These are phyloP conservation scores for Saccharomyces jurei DNA, from an alignment of 805 yeast species.

Conservation along the genomic window DNA sequence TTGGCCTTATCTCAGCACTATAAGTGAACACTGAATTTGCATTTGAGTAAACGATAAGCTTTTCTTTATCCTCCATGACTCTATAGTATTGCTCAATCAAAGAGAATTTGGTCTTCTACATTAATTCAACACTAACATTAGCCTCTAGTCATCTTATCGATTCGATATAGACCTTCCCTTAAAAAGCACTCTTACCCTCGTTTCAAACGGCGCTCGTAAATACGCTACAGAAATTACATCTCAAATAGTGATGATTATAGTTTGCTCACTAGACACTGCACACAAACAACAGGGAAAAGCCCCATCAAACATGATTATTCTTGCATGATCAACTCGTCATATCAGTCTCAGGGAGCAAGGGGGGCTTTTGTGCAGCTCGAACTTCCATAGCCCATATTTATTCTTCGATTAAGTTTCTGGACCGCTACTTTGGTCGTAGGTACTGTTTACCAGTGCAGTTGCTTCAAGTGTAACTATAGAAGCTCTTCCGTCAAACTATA, in stretches of 20 bases:
- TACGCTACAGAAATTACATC: background rate
- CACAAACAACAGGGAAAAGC: too few relatives aligned
- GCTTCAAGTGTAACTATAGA: too few relatives aligned
- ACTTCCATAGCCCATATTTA: too few relatives aligned
- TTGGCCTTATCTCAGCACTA: conserved; percentile 7
- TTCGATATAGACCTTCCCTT: background rate
- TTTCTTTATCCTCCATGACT: conserved; percentile 15
- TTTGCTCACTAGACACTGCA: background rate
- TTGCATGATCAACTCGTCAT: too few relatives aligned
- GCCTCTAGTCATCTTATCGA: background rate
- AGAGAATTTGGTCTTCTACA: background rate
- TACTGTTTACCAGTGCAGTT: too few relatives aligned
- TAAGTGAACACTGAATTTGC: conserved; percentile 5
- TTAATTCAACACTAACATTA: background rate
- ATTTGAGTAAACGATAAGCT: conserved; percentile 15
- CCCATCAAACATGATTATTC: too few relatives aligned
- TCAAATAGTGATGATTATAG: background rate
- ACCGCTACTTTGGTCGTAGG: too few relatives aligned
- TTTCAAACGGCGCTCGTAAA: background rate
- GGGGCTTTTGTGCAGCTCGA: too few relatives aligned
- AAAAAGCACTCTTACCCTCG: background rate
- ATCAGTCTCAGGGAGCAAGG: too few relatives aligned
- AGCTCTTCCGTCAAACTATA: too few relatives aligned
- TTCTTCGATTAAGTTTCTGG: too few relatives aligned
- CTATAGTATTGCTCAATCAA: background rate